Conservation (phyloP, 106 monocot species). For the Allium cepa region DNA sequence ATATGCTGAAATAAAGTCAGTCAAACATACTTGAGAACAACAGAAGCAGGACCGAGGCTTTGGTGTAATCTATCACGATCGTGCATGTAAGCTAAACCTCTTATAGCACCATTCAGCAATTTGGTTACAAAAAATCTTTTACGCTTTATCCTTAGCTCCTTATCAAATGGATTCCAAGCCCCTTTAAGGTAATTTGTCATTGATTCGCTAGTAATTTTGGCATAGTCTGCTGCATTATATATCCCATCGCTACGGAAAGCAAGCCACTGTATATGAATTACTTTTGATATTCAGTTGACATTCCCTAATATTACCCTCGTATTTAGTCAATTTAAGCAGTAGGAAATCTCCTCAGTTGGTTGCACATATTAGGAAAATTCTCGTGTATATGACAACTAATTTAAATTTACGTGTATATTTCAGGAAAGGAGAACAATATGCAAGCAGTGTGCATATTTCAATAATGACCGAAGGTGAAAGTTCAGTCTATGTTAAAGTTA, state of each 20-base stretch:
- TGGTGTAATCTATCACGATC: conserved; percentile 85
- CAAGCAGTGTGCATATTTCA: too few relatives aligned
- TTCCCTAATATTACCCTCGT: neutral
- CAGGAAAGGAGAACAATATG: too few relatives aligned
- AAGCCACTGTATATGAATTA: conserved; percentile 71
- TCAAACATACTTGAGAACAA: conserved; percentile 70
- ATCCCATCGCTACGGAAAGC: conserved; percentile 83
- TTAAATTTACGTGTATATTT: too few relatives aligned
- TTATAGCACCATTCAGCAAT: conserved; percentile 70
- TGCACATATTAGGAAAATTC: too few relatives aligned
- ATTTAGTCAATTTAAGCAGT: too few relatives aligned
- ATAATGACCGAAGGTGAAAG: too few relatives aligned
- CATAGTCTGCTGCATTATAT: conserved; percentile 89
- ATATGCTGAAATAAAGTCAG: too few relatives aligned
- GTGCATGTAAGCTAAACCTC: conserved; percentile 79
- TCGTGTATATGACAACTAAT: too few relatives aligned
- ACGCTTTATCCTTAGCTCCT: conserved; percentile 33
- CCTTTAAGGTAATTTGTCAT: conserved; percentile 26
- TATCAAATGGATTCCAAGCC: conserved; percentile 53
- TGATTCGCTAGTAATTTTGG: conserved; percentile 55
- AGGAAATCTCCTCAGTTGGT: too few relatives aligned
- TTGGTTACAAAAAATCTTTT: conserved; percentile 70
- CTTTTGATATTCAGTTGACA: conserved; percentile 5
- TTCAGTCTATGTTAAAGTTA: too few relatives aligned
- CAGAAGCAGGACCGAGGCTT: conserved; percentile 91